Evolutionary conservation across 148 eudicot species (phyloP).

Genomic region (Cornus florida): DNA sequence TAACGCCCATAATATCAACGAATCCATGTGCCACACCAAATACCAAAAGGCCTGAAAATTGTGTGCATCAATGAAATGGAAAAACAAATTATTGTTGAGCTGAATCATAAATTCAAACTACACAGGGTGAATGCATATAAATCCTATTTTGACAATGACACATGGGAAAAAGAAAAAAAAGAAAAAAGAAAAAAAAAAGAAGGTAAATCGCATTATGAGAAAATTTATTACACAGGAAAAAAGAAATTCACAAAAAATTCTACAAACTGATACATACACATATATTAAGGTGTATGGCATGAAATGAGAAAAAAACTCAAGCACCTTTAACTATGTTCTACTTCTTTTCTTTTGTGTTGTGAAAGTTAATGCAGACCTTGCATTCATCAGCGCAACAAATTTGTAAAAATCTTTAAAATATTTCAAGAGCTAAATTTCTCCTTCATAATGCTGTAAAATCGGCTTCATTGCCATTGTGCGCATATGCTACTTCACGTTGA

Average conservation of each 20-base stretch:
- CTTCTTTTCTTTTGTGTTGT: no score
- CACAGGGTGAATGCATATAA: background rate
- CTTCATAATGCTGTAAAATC: no score
- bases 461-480: no score
- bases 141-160: background rate
- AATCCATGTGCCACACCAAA: constrained; percentile 85
- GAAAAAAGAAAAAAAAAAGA: no score
- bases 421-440: background rate
- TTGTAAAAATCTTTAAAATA: background rate
- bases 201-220: background rate
- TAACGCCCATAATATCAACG: constrained; percentile 73
- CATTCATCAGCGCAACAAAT: background rate
- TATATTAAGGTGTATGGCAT: background rate
- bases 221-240: background rate
- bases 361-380: background rate
- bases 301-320: no score
- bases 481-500: no score
- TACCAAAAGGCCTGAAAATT: constrained; percentile 55
- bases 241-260: background rate
- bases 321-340: no score
- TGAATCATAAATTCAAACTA: background rate
- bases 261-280: background rate
- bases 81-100: background rate
- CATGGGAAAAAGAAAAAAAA: no score
- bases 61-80: background rate